phyloP scores from a whole-genome alignment of 371 early-diverging fungal genomes.

The Mycotypha africana region DNA sequence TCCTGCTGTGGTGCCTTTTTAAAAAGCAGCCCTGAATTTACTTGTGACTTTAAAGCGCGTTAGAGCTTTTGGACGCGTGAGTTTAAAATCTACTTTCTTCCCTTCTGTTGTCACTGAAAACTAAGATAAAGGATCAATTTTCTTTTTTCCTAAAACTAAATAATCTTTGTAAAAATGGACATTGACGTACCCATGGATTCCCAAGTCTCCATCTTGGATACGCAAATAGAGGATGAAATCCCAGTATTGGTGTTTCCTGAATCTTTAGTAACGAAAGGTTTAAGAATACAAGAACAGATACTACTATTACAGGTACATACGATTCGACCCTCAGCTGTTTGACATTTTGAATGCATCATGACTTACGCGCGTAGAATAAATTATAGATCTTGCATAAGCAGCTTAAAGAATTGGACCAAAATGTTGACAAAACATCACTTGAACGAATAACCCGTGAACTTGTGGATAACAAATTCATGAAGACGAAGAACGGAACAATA shows the following conservation, averaged over 20 bases:
- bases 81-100: no score
- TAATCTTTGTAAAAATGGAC: conserved; percentile 10
- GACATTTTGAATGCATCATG: no score
- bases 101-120: no score
- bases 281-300: no score
- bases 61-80: no score
- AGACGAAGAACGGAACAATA: conserved; percentile 78
- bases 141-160: no score
- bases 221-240: conserved; percentile 1
- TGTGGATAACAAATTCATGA: conserved; percentile 55
- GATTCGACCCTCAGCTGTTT: no score
- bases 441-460: conserved; percentile 63
- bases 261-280: conserved; percentile 11
- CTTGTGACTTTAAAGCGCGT: no score
- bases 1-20: no score
- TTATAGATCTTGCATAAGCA: conserved; percentile 25
- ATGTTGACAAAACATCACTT: conserved; percentile 46
- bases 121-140: no score
- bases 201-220: conserved; percentile 12
- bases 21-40: no score
- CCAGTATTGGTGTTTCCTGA: conserved; percentile 4
- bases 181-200: conserved; percentile 13
- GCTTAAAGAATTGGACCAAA: conserved; percentile 29
- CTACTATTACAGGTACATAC: conserved; percentile 16
- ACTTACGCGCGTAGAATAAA: neutral